Evolutionary conservation across 129 eudicot species (phyloP).

Genomic region (Scalesia atractyloides): DNA sequence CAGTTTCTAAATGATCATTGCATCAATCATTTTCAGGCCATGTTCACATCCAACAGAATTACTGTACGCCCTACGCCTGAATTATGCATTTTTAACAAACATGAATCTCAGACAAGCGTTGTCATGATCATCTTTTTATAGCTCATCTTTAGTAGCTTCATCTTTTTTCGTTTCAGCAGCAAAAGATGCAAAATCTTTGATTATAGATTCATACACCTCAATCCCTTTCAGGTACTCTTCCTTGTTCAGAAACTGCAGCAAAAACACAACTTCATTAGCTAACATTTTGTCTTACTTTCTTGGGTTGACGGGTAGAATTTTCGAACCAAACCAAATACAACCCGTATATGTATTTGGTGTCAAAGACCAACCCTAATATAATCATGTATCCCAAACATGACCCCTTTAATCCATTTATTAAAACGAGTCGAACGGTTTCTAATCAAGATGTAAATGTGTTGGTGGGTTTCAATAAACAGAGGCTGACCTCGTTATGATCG

Average conservation of each 20-base stretch:
- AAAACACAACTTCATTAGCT: conserved; percentile 3
- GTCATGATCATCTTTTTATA: conserved; percentile 37
- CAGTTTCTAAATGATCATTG: conserved; percentile 13
- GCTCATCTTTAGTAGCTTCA: conserved; percentile 56
- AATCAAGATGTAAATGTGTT: not conserved
- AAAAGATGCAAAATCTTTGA: conserved; percentile 75
- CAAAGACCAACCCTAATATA: too few relatives aligned
- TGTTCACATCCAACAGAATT: not conserved
- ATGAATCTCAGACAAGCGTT: not conserved
- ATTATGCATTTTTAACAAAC: conserved; percentile 1
- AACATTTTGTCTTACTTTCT: not conserved
- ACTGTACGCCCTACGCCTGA: not conserved
- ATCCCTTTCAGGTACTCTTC: conserved; percentile 87
- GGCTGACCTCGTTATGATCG: conserved; percentile 88
- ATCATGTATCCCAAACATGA: too few relatives aligned
- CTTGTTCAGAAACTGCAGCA: conserved; percentile 78
- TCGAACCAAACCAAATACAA: too few relatives aligned
- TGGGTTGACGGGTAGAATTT: not conserved
- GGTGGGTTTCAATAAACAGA: not conserved
- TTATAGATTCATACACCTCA: conserved; percentile 68
- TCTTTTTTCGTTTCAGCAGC: conserved; percentile 40
- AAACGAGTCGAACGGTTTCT: not conserved
- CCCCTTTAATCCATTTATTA: not conserved
- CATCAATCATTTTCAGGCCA: conserved; percentile 1
- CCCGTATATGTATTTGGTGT: too few relatives aligned